These are phyloP conservation scores for Trichoderma aggressivum DNA, from an alignment of 2,329 filamentous ascomycete genomes.

Conservation along the genomic window DNA sequence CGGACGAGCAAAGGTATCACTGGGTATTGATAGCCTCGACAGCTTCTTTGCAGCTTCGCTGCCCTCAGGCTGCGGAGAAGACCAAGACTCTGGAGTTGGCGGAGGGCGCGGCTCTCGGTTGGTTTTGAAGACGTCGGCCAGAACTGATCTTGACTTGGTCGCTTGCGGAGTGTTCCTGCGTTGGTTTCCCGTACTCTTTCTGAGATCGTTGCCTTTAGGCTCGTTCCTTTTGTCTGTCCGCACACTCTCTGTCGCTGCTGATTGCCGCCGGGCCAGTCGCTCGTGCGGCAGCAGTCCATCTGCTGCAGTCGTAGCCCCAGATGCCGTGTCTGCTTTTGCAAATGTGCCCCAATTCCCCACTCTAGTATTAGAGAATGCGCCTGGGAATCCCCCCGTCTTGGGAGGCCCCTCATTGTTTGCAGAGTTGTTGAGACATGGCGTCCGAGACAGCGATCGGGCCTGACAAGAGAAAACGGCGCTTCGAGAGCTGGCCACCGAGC, in stretches of 20 bases:
- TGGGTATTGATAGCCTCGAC: neutral
- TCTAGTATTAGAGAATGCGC: constrained; percentile 23
- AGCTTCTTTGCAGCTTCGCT: neutral
- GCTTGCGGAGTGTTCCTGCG: constrained; percentile 17
- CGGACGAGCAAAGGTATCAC: neutral
- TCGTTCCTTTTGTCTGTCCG: neutral
- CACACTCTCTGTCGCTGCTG: constrained; percentile 18
- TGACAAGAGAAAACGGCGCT: constrained; percentile 7
- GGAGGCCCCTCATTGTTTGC: constrained; percentile 23
- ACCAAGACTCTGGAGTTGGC: constrained; percentile 28
- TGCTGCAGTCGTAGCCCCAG: neutral
- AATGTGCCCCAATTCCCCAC: constrained; percentile 25
- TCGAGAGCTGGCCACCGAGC: neutral
- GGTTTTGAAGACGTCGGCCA: constrained; percentile 35
- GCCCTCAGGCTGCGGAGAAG: constrained; percentile 16
- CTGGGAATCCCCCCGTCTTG: constrained; percentile 26
- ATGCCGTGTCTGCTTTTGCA: constrained; percentile 13
- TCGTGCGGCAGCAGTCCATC: constrained; percentile 39
- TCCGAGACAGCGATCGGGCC: constrained; percentile 30
- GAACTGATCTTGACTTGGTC: constrained; percentile 28
- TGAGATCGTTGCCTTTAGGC: neutral
- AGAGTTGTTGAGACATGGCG: constrained; percentile 23
- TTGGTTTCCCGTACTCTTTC: neutral
- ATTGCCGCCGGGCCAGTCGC: constrained; percentile 33
- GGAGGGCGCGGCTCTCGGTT: constrained; percentile 27